Base-by-base conservation (phyloP, 2,329 filamentous ascomycete genomes). In the Plenodomus tracheiphilus region DNA sequence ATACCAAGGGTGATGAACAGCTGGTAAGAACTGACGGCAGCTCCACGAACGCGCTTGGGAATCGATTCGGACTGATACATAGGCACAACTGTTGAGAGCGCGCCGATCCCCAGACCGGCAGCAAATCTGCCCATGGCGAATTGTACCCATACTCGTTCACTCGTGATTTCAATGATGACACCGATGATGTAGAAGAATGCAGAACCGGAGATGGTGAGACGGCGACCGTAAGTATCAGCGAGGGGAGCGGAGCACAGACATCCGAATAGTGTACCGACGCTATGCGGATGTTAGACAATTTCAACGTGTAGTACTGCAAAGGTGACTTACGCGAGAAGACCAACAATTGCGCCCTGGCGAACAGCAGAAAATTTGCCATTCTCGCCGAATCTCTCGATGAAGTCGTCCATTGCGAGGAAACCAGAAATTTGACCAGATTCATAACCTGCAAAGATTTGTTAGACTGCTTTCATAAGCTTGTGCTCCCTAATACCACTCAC, bases 181-280 rank as follows among this genome's bases (percentile, higher is more conserved):
- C 85, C 85, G 38, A 86, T 71, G 52, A 81, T 83, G 59, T 85
- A 84, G 72, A 85, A 83, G 54, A 86, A 76, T 39, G 83, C 81
- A 32, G 83, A 81, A 34, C 75, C 69, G 15, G 83, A 84, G 58
- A 88, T 88, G 18, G 82, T 81, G 9, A 81, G 71, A 36, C 81
- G 79, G 10, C 85, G 82, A 35, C 85, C 85, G 46, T 86, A 75
- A 2, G 70, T 72, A 53, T 88, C 85, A 39, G 84, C 82, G 34
- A 88, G 74, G 36, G 81, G 83, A 16, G 84, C 76, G 18, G 75
- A 75, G 40, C 72, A 68, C 7, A 91, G 76, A 13, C 87, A 82
- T 35, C 88, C 88, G 52, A 90, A 83, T 66, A 91, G 89, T 13
- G 87, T 91, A 41, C 87, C 87, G 30, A 85, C 84, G 0, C 64